Evolutionary conservation across 345 rosid genomes (phyloP).

Genomic region (Combretum micranthum): DNA sequence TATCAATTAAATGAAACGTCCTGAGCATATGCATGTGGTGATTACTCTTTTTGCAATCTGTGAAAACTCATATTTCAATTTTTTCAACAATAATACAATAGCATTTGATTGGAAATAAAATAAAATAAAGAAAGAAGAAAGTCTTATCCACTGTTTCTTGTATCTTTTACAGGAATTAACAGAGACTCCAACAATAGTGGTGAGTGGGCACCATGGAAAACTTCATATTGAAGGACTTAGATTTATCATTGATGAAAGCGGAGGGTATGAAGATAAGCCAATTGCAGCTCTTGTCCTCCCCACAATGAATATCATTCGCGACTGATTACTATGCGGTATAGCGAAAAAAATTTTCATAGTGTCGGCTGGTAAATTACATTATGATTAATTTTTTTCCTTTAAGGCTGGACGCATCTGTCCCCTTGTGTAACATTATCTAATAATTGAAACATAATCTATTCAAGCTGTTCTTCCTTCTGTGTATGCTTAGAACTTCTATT

Average conservation of each 20-base stretch:
- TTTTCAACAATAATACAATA: too few relatives aligned
- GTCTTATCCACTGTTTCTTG: conserved; percentile 6
- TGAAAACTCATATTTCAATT: too few relatives aligned
- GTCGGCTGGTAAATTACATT: background rate
- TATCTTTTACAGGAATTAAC: conserved; percentile 27
- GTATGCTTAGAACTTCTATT: too few relatives aligned
- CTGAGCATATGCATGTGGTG: too few relatives aligned
- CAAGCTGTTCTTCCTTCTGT: too few relatives aligned
- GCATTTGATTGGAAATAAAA: background rate
- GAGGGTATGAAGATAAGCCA: conserved; percentile 57
- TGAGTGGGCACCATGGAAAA: conserved; percentile 81
- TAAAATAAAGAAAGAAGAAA: too few relatives aligned
- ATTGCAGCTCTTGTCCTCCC: conserved; percentile 82
- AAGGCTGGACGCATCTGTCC: too few relatives aligned
- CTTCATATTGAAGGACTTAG: conserved; percentile 75
- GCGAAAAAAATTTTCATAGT: background rate
- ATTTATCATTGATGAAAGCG: conserved; percentile 80
- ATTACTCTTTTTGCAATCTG: too few relatives aligned
- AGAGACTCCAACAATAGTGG: conserved; percentile 43
- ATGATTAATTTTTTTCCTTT: background rate
- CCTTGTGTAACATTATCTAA: too few relatives aligned
- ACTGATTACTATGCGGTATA: conserved; percentile 29
- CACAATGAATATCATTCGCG: conserved; percentile 53
- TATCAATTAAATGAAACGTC: too few relatives aligned
- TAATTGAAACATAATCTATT: too few relatives aligned